A percentile compares a stretch with the other conserved stretches of the same genome.
phyloP scores from a whole-genome alignment of 176 grass and related monocot species.

The Dendrocalamus sinicus region DNA sequence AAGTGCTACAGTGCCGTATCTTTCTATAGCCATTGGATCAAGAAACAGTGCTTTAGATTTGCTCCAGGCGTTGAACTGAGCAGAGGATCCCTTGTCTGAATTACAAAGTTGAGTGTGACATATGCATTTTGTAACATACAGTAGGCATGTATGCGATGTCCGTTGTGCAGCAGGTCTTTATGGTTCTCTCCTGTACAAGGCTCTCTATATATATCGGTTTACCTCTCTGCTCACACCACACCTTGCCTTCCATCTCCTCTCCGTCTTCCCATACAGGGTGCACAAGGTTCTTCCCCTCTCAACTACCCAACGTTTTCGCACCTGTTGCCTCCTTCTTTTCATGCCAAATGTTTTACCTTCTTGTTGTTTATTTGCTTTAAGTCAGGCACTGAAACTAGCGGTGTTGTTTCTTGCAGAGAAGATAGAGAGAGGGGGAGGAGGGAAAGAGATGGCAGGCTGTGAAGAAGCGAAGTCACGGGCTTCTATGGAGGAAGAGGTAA shows the following conservation, averaged over 20 bases:
- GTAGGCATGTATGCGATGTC: background rate
- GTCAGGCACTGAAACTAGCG: slow-evolving; percentile 19
- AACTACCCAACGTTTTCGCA: slow-evolving; percentile 36
- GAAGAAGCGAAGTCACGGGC: slow-evolving; percentile 52
- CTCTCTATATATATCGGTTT: slow-evolving; percentile 31
- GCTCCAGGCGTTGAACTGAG: background rate
- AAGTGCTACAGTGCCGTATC: background rate
- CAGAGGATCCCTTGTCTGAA: background rate
- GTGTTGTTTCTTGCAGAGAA: slow-evolving; percentile 46
- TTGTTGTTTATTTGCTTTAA: background rate
- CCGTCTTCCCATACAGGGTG: background rate
- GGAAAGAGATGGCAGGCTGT: slow-evolving; percentile 60
- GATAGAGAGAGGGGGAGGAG: slow-evolving; percentile 33
- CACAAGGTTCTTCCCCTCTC: slow-evolving; percentile 58
- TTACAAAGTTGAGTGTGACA: slow-evolving; percentile 1
- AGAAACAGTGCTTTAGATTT: slow-evolving; percentile 3
- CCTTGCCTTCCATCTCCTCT: slow-evolving; percentile 21
- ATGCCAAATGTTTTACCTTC: background rate
- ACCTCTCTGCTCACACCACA: slow-evolving; percentile 29
- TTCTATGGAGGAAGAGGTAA: slow-evolving; percentile 73
- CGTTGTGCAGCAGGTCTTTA: background rate
- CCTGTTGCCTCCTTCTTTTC: background rate
- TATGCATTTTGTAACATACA: background rate
- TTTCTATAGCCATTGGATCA: background rate
- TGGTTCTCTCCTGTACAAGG: slow-evolving; percentile 31